These are phyloP conservation scores for Phytopythium sindhum DNA, from an alignment of 352 stramenopile genomes.

Conservation along the genomic window DNA sequence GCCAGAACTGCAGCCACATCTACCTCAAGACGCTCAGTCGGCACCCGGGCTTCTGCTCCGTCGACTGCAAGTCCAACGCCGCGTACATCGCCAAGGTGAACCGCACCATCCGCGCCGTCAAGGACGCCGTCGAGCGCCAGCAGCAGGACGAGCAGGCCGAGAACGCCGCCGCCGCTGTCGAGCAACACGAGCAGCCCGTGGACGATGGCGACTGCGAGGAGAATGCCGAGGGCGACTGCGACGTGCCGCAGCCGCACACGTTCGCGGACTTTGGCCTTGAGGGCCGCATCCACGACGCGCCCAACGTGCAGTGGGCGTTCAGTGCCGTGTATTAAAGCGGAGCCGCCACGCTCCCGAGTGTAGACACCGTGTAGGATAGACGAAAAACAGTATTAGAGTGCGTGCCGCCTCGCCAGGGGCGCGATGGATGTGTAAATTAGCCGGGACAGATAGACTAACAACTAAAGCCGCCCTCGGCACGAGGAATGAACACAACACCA, in stretches of 20 bases:
- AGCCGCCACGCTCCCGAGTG: background rate
- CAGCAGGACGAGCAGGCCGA: constrained; percentile 26
- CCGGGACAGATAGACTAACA: constrained; percentile 12
- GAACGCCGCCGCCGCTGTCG: constrained; percentile 2
- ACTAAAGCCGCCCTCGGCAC: background rate
- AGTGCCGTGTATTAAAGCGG: constrained; percentile 63
- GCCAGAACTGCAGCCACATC: constrained; percentile 79
- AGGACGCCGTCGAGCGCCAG: constrained; percentile 55
- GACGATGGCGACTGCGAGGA: constrained; percentile 10
- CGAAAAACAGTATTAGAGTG: constrained; percentile 15
- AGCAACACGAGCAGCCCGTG: constrained; percentile 14
- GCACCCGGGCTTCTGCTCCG: constrained; percentile 74
- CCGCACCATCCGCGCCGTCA: constrained; percentile 76
- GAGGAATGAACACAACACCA: constrained; percentile 2
- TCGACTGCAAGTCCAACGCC: constrained; percentile 89
- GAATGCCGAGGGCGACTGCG: constrained; percentile 9
- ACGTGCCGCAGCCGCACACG: constrained; percentile 34
- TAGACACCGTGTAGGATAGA: constrained; percentile 12
- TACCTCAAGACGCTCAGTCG: constrained; percentile 84
- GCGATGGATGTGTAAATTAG: constrained; percentile 21
- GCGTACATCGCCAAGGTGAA: constrained; percentile 81
- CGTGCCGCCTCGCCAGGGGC: constrained; percentile 18
- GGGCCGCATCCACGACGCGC: constrained; percentile 43
- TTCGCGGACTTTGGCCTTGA: constrained; percentile 80
- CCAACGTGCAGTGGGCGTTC: constrained; percentile 75